These are phyloP conservation scores for Leccinum subtestaceum DNA, from an alignment of 768 basidiomycete genomes.

Conservation along the genomic window DNA sequence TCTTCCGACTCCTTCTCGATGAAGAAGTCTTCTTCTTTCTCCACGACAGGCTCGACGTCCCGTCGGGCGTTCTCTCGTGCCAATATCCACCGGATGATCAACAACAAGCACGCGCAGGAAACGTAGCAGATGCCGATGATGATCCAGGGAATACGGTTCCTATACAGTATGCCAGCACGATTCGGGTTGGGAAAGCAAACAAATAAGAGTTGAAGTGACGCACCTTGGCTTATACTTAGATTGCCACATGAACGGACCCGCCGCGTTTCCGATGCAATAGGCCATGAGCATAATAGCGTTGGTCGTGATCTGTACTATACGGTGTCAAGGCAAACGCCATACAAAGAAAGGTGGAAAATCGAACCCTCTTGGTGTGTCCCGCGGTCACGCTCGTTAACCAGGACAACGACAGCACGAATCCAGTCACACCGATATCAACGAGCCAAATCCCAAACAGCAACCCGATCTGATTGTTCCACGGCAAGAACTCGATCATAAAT, in stretches of 20 bases:
- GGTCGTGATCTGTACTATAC: slow-evolving; percentile 22
- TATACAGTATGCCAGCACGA: slow-evolving; percentile 22
- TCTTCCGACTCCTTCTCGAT: slow-evolving; percentile 50
- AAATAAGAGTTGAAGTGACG: background rate
- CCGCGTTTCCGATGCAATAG: slow-evolving; percentile 65
- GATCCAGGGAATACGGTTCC: slow-evolving; percentile 75
- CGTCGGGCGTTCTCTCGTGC: slow-evolving; percentile 60
- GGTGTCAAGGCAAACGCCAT: background rate
- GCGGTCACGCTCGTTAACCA: slow-evolving; percentile 68
- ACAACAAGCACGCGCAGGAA: slow-evolving; percentile 42
- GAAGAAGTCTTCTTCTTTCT: slow-evolving; percentile 61
- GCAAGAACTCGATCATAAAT: slow-evolving; percentile 60
- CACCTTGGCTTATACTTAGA: slow-evolving; percentile 34
- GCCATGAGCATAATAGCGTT: slow-evolving; percentile 76
- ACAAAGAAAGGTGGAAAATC: slow-evolving; percentile 23
- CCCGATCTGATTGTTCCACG: slow-evolving; percentile 65
- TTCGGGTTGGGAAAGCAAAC: background rate
- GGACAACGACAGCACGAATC: slow-evolving; percentile 58
- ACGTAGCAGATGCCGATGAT: background rate
- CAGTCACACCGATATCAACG: slow-evolving; percentile 47
- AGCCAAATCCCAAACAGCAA: slow-evolving; percentile 47
- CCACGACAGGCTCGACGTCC: slow-evolving; percentile 52
- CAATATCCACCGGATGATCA: slow-evolving; percentile 42
- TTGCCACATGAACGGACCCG: slow-evolving; percentile 81
- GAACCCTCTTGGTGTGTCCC: slow-evolving; percentile 71